Conservation (phyloP, 2,329 filamentous ascomycete genomes). For the Elsinoe australis region DNA sequence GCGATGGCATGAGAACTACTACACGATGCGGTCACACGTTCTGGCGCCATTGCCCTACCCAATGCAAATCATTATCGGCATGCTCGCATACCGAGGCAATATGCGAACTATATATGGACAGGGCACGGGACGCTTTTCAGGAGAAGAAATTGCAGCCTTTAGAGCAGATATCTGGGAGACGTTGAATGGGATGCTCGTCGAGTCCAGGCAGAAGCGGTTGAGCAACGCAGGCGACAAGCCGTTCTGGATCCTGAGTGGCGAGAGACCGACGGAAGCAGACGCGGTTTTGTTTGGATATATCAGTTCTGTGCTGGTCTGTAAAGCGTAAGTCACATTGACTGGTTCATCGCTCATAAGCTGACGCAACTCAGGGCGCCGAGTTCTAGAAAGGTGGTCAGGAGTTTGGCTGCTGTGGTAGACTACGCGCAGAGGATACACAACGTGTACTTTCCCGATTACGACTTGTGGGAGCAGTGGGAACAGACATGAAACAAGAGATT, state of each 20-base stretch:
- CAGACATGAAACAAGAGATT: too few species aligned
- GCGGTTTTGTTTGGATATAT: slow-evolving; percentile 52
- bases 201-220: slow-evolving; percentile 28
- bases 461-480: background rate
- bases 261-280: slow-evolving; percentile 51
- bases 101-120: slow-evolving; percentile 47
- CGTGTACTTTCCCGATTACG: slow-evolving; percentile 52
- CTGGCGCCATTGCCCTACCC: slow-evolving; percentile 47
- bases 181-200: slow-evolving; percentile 40
- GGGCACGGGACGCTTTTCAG: slow-evolving; percentile 46
- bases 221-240: slow-evolving; percentile 30
- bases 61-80: slow-evolving; percentile 45
- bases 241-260: slow-evolving; percentile 53
- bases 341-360: too few species aligned
- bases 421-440: slow-evolving; percentile 52
- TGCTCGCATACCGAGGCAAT: slow-evolving; percentile 41
- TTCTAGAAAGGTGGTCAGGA: slow-evolving; percentile 39
- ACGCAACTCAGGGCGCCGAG: slow-evolving; percentile 40
- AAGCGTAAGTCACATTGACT: slow-evolving; percentile 42
- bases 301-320: slow-evolving; percentile 44
- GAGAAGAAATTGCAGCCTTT: slow-evolving; percentile 43
- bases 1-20: slow-evolving; percentile 54
- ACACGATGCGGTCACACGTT: slow-evolving; percentile 48
- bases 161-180: slow-evolving; percentile 47
- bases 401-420: slow-evolving; percentile 45